Conservation (phyloP, 768 basidiomycete genomes). For the Dacryopinax spathularia region DNA sequence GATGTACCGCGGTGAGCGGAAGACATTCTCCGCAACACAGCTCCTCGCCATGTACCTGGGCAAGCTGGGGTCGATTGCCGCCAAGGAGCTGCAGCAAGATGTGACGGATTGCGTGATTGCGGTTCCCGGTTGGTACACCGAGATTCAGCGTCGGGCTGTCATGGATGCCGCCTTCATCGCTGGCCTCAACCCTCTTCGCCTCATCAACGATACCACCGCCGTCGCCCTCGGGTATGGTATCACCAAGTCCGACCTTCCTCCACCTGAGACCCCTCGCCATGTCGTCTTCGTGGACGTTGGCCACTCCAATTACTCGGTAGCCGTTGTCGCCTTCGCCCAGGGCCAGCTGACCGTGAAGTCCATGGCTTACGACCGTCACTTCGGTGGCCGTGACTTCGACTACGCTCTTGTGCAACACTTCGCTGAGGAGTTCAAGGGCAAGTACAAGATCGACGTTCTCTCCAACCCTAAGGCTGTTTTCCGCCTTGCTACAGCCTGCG, state of each 20-base stretch:
- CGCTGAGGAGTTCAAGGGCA: slow-evolving; percentile 79
- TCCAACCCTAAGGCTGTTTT: slow-evolving; percentile 83
- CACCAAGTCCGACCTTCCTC: slow-evolving; percentile 91
- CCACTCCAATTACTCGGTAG: slow-evolving; percentile 75
- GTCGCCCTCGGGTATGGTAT: slow-evolving; percentile 95
- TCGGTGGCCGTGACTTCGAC: slow-evolving; percentile 95
- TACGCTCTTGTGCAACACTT: slow-evolving; percentile 81
- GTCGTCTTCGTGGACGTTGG: slow-evolving; percentile 93
- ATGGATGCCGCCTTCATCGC: slow-evolving; percentile 83
- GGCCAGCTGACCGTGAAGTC: slow-evolving; percentile 77
- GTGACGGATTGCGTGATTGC: slow-evolving; percentile 91
- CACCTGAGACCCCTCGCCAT: slow-evolving; percentile 59
- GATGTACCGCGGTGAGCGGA: slow-evolving; percentile 68
- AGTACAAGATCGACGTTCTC: slow-evolving; percentile 95
- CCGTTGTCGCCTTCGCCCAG: slow-evolving; percentile 87
- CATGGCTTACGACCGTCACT: slow-evolving; percentile 81
- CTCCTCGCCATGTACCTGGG: slow-evolving; percentile 82
- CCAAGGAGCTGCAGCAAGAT: slow-evolving; percentile 67
- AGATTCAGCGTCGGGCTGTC: slow-evolving; percentile 77
- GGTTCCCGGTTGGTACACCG: slow-evolving; percentile 94
- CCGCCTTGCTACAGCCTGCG: slow-evolving; percentile 76
- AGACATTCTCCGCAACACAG: slow-evolving; percentile 74
- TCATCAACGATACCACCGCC: slow-evolving; percentile 96
- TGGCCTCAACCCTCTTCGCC: slow-evolving; percentile 75
- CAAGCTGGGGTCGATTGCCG: slow-evolving; percentile 77